Evolutionary conservation across 805 yeast species (phyloP).

Genomic region (Candida broadrunensis): DNA sequence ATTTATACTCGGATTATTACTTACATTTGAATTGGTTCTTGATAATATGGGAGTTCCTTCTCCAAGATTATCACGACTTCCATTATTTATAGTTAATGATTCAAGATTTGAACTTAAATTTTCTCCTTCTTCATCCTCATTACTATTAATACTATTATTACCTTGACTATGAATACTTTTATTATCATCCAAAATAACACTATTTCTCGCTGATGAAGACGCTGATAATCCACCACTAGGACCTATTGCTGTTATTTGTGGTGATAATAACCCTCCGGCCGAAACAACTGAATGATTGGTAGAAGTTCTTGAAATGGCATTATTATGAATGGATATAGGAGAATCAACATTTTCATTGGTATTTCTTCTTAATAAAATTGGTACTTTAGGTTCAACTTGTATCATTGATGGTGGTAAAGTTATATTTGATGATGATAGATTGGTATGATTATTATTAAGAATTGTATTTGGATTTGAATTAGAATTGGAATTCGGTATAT

Average conservation of each 20-base stretch:
- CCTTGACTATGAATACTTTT: conserved; percentile 8
- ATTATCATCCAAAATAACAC: conserved; percentile 6
- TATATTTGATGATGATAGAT: conserved; percentile 7
- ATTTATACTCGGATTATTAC: not conserved
- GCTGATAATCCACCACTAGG: too few species aligned
- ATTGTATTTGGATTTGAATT: conserved; percentile 2
- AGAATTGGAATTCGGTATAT: conserved; percentile 4
- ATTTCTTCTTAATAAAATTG: conserved; percentile 60
- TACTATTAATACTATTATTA: not conserved
- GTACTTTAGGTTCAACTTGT: conserved; percentile 68
- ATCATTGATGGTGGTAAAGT: conserved; percentile 67
- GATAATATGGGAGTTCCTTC: not conserved
- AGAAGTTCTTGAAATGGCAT: conserved; percentile 15
- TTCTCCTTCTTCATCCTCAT: not conserved
- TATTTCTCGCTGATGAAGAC: conserved; percentile 1
- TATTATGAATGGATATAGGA: conserved; percentile 1
- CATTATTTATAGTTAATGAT: conserved; percentile 5
- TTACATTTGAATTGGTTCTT: conserved; percentile 1
- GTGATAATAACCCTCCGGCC: conserved; percentile 15
- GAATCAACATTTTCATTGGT: conserved; percentile 32
- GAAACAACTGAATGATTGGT: conserved; percentile 19
- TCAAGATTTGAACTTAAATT: not conserved
- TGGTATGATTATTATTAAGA: conserved; percentile 7
- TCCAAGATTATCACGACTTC: not conserved
- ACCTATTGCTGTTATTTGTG: conserved; percentile 9